These are phyloP conservation scores for Ambrosiella cleistominuta DNA, from an alignment of 2,329 filamentous ascomycete species.

Conservation along the genomic window DNA sequence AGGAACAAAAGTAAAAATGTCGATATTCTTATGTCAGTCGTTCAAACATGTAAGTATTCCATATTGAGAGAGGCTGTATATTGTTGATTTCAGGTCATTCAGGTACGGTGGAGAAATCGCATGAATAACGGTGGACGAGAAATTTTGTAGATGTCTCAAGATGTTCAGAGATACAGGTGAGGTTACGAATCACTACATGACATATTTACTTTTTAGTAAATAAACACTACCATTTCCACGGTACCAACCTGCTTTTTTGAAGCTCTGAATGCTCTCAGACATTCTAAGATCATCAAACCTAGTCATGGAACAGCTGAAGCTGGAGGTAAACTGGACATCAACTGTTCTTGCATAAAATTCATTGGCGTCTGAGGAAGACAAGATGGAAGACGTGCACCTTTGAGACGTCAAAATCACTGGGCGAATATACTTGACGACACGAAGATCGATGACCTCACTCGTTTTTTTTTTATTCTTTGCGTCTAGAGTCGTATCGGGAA, in stretches of 20 bases:
- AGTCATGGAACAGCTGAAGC: not conserved
- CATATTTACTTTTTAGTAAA: not conserved
- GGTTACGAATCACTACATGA: not conserved
- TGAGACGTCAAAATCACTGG: not conserved
- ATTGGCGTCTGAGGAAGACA: not conserved
- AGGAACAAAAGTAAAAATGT: too few relatives aligned
- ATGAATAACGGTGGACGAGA: not conserved
- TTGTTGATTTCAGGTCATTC: not conserved
- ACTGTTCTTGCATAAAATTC: not conserved
- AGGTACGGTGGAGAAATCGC: not conserved
- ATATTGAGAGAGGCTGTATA: not conserved
- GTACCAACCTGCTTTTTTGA: not conserved
- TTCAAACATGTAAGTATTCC: not conserved
- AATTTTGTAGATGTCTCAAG: not conserved
- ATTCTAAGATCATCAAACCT: not conserved
- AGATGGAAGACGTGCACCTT: not conserved
- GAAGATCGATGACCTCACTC: not conserved
- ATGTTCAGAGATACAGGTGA: not conserved
- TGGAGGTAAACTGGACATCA: not conserved
- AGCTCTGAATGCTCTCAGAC: not conserved
- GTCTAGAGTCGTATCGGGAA: slow-evolving; percentile 3
- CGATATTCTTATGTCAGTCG: too few relatives aligned
- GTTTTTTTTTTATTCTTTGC: not conserved
- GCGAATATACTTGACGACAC: not conserved
- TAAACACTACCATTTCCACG: not conserved